These are phyloP conservation scores for Candida albicans DNA, from an alignment of 1,139 yeast species.

Conservation along the genomic window DNA sequence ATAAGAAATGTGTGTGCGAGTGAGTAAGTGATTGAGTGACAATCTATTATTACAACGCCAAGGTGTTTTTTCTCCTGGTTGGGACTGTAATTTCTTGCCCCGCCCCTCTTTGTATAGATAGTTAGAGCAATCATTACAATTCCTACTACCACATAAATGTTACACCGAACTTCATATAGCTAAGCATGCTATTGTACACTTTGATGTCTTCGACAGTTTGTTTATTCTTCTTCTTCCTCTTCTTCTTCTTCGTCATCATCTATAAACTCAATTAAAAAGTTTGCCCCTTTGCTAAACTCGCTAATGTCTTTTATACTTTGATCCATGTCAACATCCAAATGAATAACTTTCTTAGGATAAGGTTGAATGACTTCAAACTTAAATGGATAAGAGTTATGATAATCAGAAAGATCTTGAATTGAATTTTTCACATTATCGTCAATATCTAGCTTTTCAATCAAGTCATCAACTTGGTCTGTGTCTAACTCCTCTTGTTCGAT, in stretches of 20 bases:
- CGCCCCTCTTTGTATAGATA: too few species aligned
- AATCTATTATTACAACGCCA: too few species aligned
- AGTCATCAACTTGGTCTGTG: conserved; percentile 15
- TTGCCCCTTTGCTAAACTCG: conserved; percentile 40
- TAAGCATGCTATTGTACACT: background rate
- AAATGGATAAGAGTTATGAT: conserved; percentile 27
- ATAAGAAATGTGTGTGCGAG: too few species aligned
- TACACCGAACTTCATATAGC: too few species aligned
- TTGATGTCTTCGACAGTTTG: background rate
- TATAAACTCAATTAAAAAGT: conserved; percentile 38
- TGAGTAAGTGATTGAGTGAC: too few species aligned
- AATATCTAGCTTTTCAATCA: conserved; percentile 11
- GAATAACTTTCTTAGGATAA: conserved; percentile 39
- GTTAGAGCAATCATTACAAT: too few species aligned
- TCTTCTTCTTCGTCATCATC: conserved; percentile 21
- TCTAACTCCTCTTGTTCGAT: conserved; percentile 14
- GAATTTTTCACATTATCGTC: conserved; percentile 12
- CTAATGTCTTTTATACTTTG: conserved; percentile 21
- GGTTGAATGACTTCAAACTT: conserved; percentile 45
- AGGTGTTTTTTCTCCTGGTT: too few species aligned
- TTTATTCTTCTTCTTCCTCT: conserved; percentile 10
- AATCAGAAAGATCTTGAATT: conserved; percentile 19
- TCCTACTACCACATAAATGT: background rate
- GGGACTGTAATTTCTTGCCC: too few species aligned
- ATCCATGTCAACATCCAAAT: conserved; percentile 13